Evolutionary conservation across 129 eudicot genomes (phyloP).

Genomic region (Helianthus tuberosus): DNA sequence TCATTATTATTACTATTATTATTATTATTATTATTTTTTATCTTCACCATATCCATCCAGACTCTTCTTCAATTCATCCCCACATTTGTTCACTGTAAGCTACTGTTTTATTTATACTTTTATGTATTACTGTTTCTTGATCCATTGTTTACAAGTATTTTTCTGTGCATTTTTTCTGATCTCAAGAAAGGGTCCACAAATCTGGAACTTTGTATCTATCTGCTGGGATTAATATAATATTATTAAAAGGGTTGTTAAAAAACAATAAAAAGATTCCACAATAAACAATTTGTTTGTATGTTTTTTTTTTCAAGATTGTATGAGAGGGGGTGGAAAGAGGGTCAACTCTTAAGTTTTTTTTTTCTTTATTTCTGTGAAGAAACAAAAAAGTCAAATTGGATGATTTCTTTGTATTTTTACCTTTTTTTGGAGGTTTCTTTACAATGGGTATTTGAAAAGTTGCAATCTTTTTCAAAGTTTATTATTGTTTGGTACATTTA

Average conservation of each 20-base stretch:
- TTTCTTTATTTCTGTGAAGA: slow-evolving; percentile 21
- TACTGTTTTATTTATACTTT: slow-evolving; percentile 31
- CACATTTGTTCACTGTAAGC: slow-evolving; percentile 45
- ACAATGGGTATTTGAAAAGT: background rate
- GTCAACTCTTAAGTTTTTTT: slow-evolving; percentile 41
- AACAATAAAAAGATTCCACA: slow-evolving; percentile 35
- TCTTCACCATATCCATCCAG: slow-evolving; percentile 7
- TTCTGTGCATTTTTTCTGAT: slow-evolving; percentile 26
- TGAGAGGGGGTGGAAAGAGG: slow-evolving; percentile 27
- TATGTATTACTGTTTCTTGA: background rate
- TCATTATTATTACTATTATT: background rate
- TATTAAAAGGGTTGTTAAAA: slow-evolving; percentile 22
- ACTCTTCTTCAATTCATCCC: slow-evolving; percentile 9
- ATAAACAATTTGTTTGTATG: slow-evolving; percentile 4
- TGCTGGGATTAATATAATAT: slow-evolving; percentile 19
- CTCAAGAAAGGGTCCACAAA: slow-evolving; percentile 44
- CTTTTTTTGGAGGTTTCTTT: slow-evolving; percentile 19
- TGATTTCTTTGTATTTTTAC: slow-evolving; percentile 15
- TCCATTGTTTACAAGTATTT: background rate
- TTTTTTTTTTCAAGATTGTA: slow-evolving; percentile 23
- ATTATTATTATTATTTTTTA: background rate
- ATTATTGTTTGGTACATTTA: slow-evolving; percentile 33
- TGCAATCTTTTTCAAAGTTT: slow-evolving; percentile 17
- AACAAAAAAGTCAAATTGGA: slow-evolving; percentile 42
- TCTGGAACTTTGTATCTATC: slow-evolving; percentile 59